Conservation (phyloP, 306 rosid species). For the Castanospermum australe region DNA sequence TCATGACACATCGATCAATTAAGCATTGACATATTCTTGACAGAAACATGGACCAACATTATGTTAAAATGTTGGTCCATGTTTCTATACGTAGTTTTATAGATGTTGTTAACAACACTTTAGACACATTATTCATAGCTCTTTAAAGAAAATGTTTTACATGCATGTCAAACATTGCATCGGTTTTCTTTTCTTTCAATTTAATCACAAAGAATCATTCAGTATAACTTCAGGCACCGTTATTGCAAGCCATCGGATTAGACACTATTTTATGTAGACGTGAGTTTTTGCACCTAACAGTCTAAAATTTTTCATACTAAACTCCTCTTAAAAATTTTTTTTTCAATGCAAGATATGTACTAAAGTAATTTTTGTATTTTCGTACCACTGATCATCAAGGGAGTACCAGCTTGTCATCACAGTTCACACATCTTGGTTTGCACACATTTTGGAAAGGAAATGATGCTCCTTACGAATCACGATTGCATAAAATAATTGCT, state of each 20-base stretch:
- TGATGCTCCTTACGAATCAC: slow-evolving; percentile 19
- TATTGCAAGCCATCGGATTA: not conserved
- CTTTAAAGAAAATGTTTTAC: too few species aligned
- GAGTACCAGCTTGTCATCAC: not conserved
- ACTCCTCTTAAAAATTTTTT: not conserved
- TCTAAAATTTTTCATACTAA: not conserved
- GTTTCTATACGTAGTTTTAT: too few species aligned
- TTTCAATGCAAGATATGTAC: not conserved
- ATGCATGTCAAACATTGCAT: too few species aligned
- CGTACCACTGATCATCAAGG: not conserved
- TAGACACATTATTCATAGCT: too few species aligned
- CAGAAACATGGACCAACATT: too few species aligned
- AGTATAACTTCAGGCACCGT: too few species aligned
- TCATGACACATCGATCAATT: too few species aligned
- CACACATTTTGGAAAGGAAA: slow-evolving; percentile 14
- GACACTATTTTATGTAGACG: not conserved
- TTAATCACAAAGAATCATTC: too few species aligned
- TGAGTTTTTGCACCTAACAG: not conserved
- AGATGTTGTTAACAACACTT: too few species aligned
- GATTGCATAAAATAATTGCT: not conserved
- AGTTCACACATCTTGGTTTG: not conserved
- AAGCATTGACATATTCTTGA: too few species aligned
- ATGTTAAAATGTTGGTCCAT: too few species aligned
- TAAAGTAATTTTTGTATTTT: not conserved
- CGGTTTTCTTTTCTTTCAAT: too few species aligned